Evolutionary conservation across 1,284 basidiomycete genomes (phyloP), one percentile per base, ranked within the genome.

Genomic region (Cutaneotrichosporon dermatis): DNA sequence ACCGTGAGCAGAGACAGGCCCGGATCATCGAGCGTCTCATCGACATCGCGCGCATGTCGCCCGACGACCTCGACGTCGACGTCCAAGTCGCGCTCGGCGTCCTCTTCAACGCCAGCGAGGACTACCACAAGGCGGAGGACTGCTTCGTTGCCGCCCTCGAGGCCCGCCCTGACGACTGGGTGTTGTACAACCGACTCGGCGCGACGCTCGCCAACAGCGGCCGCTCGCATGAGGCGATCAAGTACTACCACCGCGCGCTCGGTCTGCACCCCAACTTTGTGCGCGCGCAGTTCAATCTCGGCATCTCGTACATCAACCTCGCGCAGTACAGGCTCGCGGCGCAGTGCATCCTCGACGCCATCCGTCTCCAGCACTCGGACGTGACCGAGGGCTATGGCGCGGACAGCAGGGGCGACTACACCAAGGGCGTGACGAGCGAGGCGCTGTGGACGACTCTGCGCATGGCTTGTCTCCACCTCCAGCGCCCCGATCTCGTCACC

Each of bases 141-240:
- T 99, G 95, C 78, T 99, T 99, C 80, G 82, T 83, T 46, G 85
- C 94, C 1, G 95, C 96, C 0, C 79, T 99, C 59, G 86, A 86
- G 15, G 88, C 91, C 51, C 83, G 92, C 58, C 95, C 94, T 1
- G 86, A 92, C 63, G 95, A 99, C 72, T 97, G 92, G 89, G 80
- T 95, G 51, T 78, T 99, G 63, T 97, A 93, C 79, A 99, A 99
- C 75, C 86, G 95, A 33, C 89, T 98, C 34, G 95, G 95, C 12
- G 95, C 95, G 13, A 98, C 94, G 2, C 86, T 97, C 73, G 93
- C 93, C 50, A 99, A 99, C 75, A 89, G 85, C 66, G 94, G 95
- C 0, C 83, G 83, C 52, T 85, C 90, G 15, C 85, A 85, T 44
- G 86, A 92, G 63, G 94, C 96, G 8, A 82, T 97, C 13, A 81